Conservation (phyloP, 2,329 filamentous ascomycete genomes). For the Phyllosticta paracitricarpa region DNA sequence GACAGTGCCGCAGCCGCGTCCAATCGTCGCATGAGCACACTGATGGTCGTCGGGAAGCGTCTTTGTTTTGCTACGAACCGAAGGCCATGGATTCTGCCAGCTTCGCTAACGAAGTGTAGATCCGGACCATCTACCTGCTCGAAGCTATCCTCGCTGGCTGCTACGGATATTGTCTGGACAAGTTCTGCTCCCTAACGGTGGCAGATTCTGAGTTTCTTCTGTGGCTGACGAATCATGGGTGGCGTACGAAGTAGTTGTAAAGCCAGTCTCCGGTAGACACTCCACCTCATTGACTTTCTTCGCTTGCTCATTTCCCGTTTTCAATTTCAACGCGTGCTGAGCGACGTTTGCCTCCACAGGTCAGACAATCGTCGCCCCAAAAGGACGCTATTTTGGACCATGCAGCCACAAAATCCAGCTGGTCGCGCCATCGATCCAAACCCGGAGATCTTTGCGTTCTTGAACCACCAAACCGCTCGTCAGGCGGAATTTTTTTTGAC, state of each 20-base stretch:
- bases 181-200: slow-evolving; percentile 47
- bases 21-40: slow-evolving; percentile 20
- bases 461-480: not conserved
- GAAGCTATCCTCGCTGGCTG: slow-evolving; percentile 40
- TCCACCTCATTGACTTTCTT: not conserved
- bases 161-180: slow-evolving; percentile 62
- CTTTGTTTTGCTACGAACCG: slow-evolving; percentile 61
- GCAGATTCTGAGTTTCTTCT: slow-evolving; percentile 21
- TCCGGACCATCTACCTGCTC: slow-evolving; percentile 18
- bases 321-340: not conserved
- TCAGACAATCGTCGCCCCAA: not conserved
- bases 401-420: not conserved
- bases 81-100: slow-evolving; percentile 47
- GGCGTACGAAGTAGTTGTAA: slow-evolving; percentile 10
- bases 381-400: not conserved
- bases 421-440: not conserved
- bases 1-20: slow-evolving; percentile 7
- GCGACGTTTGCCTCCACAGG: not conserved
- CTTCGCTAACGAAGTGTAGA: slow-evolving; percentile 1
- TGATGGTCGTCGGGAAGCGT: slow-evolving; percentile 31
- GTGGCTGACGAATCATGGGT: slow-evolving; percentile 9
- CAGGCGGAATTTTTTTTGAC: not conserved
- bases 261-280: slow-evolving; percentile 6
- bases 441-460: not conserved
- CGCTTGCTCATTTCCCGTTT: not conserved